Evolutionary conservation across 805 yeast species (phyloP).

Genomic region (Pichia rugopelliculosa): DNA sequence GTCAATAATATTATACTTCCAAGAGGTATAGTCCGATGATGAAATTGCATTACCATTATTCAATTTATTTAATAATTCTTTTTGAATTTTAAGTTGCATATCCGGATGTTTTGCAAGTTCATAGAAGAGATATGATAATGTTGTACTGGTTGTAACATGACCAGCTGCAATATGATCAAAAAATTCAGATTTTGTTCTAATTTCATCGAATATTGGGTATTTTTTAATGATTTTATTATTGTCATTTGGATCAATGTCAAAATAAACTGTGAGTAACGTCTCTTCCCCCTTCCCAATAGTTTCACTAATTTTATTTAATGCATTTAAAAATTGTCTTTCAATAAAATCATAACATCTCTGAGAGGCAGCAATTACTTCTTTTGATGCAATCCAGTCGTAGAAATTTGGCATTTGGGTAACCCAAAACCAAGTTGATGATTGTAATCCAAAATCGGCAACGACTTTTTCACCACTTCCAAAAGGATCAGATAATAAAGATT

Average conservation of each 20-base stretch:
- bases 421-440: constrained; percentile 59
- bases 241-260: constrained; percentile 1
- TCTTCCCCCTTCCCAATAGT: constrained; percentile 13
- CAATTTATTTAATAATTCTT: constrained; percentile 33
- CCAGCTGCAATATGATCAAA: constrained; percentile 72
- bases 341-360: constrained; percentile 40
- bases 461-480: constrained; percentile 33
- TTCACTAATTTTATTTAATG: constrained; percentile 12
- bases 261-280: constrained; percentile 21
- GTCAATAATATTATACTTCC: constrained; percentile 37
- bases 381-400: constrained; percentile 38
- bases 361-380: constrained; percentile 33
- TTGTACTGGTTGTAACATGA: constrained; percentile 66
- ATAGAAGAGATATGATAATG: constrained; percentile 52
- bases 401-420: constrained; percentile 50
- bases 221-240: constrained; percentile 3
- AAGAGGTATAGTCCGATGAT: constrained; percentile 19
- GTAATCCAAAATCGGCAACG: constrained; percentile 38
- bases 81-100: constrained; percentile 40
- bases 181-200: constrained; percentile 38
- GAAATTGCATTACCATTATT: constrained; percentile 18
- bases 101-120: constrained; percentile 44
- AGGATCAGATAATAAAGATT: constrained; percentile 35
- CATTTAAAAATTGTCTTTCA: constrained; percentile 22
- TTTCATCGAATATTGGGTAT: constrained; percentile 12